Conservation (phyloP, 805 yeast genomes). For the Candida khao-thaluensis region DNA sequence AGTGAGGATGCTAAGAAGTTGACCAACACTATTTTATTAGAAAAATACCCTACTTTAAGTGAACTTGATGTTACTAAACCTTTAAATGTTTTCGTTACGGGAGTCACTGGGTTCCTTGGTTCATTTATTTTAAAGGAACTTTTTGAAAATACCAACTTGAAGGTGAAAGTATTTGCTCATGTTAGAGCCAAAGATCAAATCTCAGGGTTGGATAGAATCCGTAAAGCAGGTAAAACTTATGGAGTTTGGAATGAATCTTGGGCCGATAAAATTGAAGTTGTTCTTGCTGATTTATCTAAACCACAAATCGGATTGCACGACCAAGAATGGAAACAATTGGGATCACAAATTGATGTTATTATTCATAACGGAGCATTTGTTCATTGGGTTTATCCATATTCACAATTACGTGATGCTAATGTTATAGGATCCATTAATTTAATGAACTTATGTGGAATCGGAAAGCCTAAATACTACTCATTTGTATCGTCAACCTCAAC, state of each 20-base stretch:
- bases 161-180: constrained; percentile 75
- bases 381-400: constrained; percentile 97
- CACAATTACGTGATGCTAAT: constrained; percentile 87
- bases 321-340: constrained; percentile 56
- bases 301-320: constrained; percentile 68
- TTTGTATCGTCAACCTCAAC: constrained; percentile 97
- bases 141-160: constrained; percentile 48
- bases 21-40: constrained; percentile 38
- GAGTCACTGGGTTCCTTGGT: constrained; percentile 96
- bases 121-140: constrained; percentile 81
- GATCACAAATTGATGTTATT: constrained; percentile 68
- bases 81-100: constrained; percentile 80
- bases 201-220: constrained; percentile 75
- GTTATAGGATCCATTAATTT: constrained; percentile 86
- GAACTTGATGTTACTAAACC: constrained; percentile 30
- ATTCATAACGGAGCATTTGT: constrained; percentile 97
- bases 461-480: constrained; percentile 80
- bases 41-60: constrained; percentile 46
- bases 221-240: constrained; percentile 72
- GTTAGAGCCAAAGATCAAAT: constrained; percentile 76
- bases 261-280: constrained; percentile 59
- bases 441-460: constrained; percentile 69
- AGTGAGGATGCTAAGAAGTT: constrained; percentile 70
- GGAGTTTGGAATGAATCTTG: constrained; percentile 75
- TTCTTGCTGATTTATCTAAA: constrained; percentile 77